These are phyloP conservation scores for Ogataea glucozyma DNA, from an alignment of 805 yeast genomes.

Conservation along the genomic window DNA sequence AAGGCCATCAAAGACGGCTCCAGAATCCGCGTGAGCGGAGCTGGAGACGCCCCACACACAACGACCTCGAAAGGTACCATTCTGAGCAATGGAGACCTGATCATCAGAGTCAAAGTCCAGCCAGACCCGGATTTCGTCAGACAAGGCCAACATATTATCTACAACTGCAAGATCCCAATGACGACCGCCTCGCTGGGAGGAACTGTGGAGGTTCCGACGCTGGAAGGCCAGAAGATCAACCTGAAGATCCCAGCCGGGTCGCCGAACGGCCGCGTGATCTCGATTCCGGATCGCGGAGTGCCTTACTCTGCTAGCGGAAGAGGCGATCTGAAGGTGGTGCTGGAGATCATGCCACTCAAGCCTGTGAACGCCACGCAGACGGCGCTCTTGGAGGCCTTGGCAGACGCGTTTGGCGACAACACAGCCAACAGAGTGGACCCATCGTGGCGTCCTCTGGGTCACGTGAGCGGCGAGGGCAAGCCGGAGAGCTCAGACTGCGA, in stretches of 20 bases:
- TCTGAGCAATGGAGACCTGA: constrained; percentile 81
- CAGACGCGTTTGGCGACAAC: constrained; percentile 82
- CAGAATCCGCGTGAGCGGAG: constrained; percentile 78
- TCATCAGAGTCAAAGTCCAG: constrained; percentile 74
- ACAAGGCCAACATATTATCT: constrained; percentile 63
- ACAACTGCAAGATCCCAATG: constrained; percentile 72
- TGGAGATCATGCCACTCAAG: constrained; percentile 68
- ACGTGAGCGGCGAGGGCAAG: constrained; percentile 19
- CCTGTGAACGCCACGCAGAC: constrained; percentile 84
- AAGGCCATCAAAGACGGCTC: constrained; percentile 87
- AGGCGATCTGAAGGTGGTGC: constrained; percentile 78
- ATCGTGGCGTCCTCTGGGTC: constrained; percentile 38
- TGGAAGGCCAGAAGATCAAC: constrained; percentile 70
- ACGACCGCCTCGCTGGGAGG: constrained; percentile 98
- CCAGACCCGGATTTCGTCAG: constrained; percentile 74
- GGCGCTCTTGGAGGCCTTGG: constrained; percentile 89
- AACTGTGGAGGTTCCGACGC: constrained; percentile 82
- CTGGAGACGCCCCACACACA: constrained; percentile 86
- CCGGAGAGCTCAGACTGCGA: constrained; percentile 25
- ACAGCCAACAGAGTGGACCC: constrained; percentile 73
- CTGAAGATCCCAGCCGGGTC: constrained; percentile 84
- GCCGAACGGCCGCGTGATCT: constrained; percentile 69
- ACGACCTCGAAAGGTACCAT: constrained; percentile 71
- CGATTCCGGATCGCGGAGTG: constrained; percentile 85
- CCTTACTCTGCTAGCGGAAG: constrained; percentile 60